A percentile compares a stretch with the other conserved stretches of the same genome.
Evolutionary conservation across 2,329 filamentous ascomycete genomes (phyloP).

Genomic region (Penicillium brasilianum): DNA sequence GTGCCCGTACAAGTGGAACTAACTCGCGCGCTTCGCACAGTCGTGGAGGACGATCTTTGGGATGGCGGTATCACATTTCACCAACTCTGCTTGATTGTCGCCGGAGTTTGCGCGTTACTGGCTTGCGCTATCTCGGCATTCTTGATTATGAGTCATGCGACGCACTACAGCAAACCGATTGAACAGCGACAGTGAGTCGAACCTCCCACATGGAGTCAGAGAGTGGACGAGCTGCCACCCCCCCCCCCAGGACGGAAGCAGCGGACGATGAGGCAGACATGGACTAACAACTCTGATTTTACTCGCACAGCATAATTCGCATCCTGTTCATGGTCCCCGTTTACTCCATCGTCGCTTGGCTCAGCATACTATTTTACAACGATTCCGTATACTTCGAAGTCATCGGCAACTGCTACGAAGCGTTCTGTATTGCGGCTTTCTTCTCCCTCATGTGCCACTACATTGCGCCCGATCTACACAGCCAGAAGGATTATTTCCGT

Average conservation of each 20-base stretch:
- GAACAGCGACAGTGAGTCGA: constrained; percentile 63
- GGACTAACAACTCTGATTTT: constrained; percentile 61
- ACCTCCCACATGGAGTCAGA: constrained; percentile 52
- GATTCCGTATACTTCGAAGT: constrained; percentile 81
- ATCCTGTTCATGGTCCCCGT: constrained; percentile 86
- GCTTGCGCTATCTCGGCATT: constrained; percentile 58
- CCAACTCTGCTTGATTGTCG: constrained; percentile 59
- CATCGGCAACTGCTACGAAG: constrained; percentile 82
- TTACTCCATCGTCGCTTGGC: constrained; percentile 73
- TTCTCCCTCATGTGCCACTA: constrained; percentile 54
- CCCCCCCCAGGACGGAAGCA: too few relatives aligned
- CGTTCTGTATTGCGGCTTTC: constrained; percentile 84
- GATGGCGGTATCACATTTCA: constrained; percentile 61
- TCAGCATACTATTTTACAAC: constrained; percentile 74
- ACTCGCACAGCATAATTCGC: constrained; percentile 71
- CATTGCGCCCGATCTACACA: constrained; percentile 68
- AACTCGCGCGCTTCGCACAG: constrained; percentile 32
- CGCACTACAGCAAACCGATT: constrained; percentile 63
- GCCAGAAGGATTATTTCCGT: constrained; percentile 81
- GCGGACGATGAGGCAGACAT: constrained; percentile 40
- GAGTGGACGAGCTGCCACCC: constrained; percentile 44
- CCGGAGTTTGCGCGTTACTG: constrained; percentile 58
- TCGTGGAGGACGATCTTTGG: constrained; percentile 58
- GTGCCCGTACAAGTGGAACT: constrained; percentile 15
- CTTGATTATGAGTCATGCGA: constrained; percentile 63